A percentile compares a stretch with the other conserved stretches of the same genome.
Evolutionary conservation across 2,329 filamentous ascomycete species (phyloP).

Genomic region (Beauveria pseudobassiana): DNA sequence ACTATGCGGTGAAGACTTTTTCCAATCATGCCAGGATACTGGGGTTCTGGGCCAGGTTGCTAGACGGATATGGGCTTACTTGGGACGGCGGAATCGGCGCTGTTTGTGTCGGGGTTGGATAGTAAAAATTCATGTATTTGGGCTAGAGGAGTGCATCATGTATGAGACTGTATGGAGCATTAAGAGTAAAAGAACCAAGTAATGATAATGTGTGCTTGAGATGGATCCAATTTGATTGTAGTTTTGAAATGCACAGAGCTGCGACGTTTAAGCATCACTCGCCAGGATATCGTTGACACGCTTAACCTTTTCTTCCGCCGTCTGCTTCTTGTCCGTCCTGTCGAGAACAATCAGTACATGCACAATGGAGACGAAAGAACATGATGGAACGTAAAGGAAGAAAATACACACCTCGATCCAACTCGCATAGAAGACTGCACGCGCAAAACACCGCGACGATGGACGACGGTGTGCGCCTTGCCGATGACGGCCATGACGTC

Average conservation of each 20-base stretch:
- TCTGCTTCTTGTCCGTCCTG: slow-evolving; percentile 80
- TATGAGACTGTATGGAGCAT: neutral
- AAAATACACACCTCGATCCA: slow-evolving; percentile 58
- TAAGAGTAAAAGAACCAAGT: neutral
- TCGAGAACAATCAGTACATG: neutral
- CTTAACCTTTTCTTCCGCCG: slow-evolving; percentile 71
- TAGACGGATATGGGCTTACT: neutral
- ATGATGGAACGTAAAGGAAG: neutral
- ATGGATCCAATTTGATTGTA: too few relatives aligned
- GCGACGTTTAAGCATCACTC: slow-evolving; percentile 11
- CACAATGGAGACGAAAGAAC: neutral
- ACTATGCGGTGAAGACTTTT: slow-evolving; percentile 31
- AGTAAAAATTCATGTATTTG: slow-evolving; percentile 2
- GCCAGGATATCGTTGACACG: slow-evolving; percentile 46
- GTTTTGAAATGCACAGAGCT: neutral
- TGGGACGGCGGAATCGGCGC: neutral
- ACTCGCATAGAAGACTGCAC: slow-evolving; percentile 86
- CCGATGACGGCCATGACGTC: slow-evolving; percentile 78
- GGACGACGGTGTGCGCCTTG: slow-evolving; percentile 74
- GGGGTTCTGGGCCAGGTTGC: neutral
- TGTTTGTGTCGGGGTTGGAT: neutral
- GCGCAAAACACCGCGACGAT: slow-evolving; percentile 66
- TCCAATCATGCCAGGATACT: neutral
- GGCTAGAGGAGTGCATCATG: neutral
- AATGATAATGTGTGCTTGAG: neutral